Evolutionary conservation across 148 eudicot genomes (phyloP).

Genomic region (Rhododendron ferrugineum): DNA sequence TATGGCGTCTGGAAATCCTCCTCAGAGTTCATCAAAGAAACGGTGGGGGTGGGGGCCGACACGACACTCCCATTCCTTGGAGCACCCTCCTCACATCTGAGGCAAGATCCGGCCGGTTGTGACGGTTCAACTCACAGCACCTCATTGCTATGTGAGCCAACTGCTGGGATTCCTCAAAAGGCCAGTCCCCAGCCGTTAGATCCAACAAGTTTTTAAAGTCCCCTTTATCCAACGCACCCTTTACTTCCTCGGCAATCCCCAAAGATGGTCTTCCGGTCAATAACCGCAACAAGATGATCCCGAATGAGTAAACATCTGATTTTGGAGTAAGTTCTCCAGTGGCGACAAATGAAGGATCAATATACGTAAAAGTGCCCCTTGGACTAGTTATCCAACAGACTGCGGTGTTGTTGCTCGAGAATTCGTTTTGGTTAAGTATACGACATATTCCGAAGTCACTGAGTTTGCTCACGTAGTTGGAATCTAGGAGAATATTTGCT

Average conservation of each 20-base stretch:
- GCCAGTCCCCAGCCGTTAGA: conserved; percentile 92
- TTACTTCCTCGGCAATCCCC: conserved; percentile 62
- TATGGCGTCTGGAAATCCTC: neutral
- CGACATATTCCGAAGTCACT: conserved; percentile 71
- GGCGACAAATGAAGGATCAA: conserved; percentile 67
- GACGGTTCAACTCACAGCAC: conserved; percentile 52
- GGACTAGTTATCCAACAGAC: conserved; percentile 38
- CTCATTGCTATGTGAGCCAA: conserved; percentile 61
- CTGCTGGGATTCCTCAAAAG: conserved; percentile 57
- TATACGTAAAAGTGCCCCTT: conserved; percentile 63
- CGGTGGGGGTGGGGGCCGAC: conserved; percentile 48
- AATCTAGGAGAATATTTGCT: conserved; percentile 60
- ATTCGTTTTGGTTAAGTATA: conserved; percentile 31
- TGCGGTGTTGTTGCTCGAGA: conserved; percentile 28
- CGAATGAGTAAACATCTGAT: conserved; percentile 83
- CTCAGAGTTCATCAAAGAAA: conserved; percentile 24
- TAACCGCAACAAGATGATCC: conserved; percentile 61
- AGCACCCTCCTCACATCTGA: conserved; percentile 70
- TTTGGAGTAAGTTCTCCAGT: conserved; percentile 70
- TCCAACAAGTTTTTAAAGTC: neutral
- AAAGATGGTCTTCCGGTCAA: conserved; percentile 62
- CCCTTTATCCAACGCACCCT: conserved; percentile 44
- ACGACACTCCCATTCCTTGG: conserved; percentile 59
- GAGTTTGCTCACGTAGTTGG: conserved; percentile 56
- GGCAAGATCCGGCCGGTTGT: conserved; percentile 60